These are phyloP conservation scores for Coffea eugenioides DNA, from an alignment of 257 asterid species.

Conservation along the genomic window DNA sequence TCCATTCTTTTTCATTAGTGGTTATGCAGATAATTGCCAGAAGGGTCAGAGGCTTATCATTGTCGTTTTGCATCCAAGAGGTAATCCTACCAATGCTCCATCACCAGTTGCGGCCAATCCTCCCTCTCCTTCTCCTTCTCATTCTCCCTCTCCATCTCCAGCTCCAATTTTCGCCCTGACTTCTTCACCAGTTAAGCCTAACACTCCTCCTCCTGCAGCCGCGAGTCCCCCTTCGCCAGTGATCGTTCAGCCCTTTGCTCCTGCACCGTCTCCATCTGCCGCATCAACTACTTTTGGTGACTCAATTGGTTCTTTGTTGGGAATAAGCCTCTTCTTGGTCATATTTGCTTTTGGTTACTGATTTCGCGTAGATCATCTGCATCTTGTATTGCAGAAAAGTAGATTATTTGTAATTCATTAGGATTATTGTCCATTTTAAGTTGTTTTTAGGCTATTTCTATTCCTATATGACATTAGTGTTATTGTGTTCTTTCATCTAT, in stretches of 20 bases:
- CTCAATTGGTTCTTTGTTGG: not conserved
- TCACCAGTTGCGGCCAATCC: not conserved
- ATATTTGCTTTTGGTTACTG: not conserved
- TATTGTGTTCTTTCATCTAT: not conserved
- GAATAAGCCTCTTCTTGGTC: not conserved
- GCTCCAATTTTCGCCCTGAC: not conserved
- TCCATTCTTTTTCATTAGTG: conserved; percentile 56
- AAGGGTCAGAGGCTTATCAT: conserved; percentile 53
- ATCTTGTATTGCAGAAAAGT: not conserved
- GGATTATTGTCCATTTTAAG: not conserved
- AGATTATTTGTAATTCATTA: not conserved
- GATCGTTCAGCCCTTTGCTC: not conserved
- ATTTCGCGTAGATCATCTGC: not conserved
- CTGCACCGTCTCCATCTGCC: conserved; percentile 5
- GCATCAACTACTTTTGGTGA: not conserved
- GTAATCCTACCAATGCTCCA: not conserved
- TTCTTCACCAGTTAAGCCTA: not conserved
- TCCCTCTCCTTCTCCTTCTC: not conserved
- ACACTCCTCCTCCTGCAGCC: conserved; percentile 21
- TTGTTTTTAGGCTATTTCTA: not conserved
- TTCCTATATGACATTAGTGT: not conserved
- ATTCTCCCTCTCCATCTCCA: not conserved
- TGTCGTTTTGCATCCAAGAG: conserved; percentile 49
- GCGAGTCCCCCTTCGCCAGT: not conserved
- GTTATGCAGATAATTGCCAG: conserved; percentile 44